Conservation (phyloP, 768 basidiomycete genomes). For the Cystofilobasidium capitatum region DNA sequence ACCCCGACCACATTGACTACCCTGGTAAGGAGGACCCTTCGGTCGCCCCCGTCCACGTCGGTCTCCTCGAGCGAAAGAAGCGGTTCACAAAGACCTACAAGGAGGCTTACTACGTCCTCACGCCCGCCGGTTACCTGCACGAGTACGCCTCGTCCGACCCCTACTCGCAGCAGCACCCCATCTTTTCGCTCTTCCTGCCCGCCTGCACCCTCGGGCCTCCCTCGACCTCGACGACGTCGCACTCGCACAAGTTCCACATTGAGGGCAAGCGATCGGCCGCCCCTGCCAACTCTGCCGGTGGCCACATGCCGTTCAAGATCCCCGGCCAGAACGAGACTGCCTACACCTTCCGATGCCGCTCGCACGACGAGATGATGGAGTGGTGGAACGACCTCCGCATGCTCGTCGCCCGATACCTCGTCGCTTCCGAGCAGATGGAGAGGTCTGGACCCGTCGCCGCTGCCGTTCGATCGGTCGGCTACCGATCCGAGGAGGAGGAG, state of each 20-base stretch:
- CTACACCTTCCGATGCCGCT: constrained; percentile 81
- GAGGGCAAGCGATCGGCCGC: constrained; percentile 70
- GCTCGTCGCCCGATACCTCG: constrained; percentile 85
- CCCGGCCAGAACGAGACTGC: constrained; percentile 45
- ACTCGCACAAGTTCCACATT: constrained; percentile 92
- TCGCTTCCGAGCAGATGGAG: constrained; percentile 87
- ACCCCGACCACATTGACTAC: constrained; percentile 56
- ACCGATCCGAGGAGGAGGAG: constrained; percentile 44
- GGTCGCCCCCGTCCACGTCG: constrained; percentile 75
- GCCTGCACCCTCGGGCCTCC: constrained; percentile 93
- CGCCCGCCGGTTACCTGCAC: constrained; percentile 91
- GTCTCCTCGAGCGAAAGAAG: constrained; percentile 88
- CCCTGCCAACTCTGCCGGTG: constrained; percentile 28
- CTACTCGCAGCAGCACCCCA: constrained; percentile 49
- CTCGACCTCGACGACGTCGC: constrained; percentile 49
- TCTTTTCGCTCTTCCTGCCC: constrained; percentile 83
- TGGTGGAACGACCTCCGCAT: constrained; percentile 98
- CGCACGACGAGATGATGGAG: constrained; percentile 97
- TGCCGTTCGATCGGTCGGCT: constrained; percentile 81
- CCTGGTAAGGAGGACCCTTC: constrained; percentile 83
- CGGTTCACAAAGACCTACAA: constrained; percentile 77
- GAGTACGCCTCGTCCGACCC: constrained; percentile 76
- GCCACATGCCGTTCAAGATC: constrained; percentile 43
- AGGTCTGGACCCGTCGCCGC: constrained; percentile 83
- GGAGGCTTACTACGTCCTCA: constrained; percentile 85